Percentiles rank a stretch among this genome's conserved stretches.
Evolutionary conservation across 2,329 filamentous ascomycete genomes (phyloP).

Genomic region (Ophiocordyceps sinensis): DNA sequence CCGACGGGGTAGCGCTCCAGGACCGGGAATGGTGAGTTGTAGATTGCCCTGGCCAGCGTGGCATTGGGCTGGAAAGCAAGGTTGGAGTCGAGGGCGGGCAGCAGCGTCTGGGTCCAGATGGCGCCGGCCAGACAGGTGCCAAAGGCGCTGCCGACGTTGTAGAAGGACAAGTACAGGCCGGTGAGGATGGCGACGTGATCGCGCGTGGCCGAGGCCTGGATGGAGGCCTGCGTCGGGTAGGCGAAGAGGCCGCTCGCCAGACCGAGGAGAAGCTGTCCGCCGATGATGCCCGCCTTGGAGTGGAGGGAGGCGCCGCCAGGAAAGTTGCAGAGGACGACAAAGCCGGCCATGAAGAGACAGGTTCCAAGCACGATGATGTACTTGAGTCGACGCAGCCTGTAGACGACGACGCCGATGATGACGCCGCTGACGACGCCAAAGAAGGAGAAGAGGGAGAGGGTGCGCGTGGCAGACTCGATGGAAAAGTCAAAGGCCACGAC

Average conservation of each 20-base stretch:
- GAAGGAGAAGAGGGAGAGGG: constrained; percentile 38
- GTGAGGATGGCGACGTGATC: constrained; percentile 25
- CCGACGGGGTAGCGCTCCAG: constrained; percentile 23
- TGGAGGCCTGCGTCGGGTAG: constrained; percentile 24
- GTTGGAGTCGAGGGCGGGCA: constrained; percentile 14
- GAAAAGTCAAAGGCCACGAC: constrained; percentile 43
- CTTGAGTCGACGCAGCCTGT: constrained; percentile 38
- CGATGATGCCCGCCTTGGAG: constrained; percentile 35
- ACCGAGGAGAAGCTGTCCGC: constrained; percentile 40
- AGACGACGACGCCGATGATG: constrained; percentile 34
- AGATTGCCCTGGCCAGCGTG: constrained; percentile 20
- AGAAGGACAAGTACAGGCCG: constrained; percentile 24
- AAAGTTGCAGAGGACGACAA: constrained; percentile 39
- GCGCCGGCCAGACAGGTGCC: constrained; percentile 25
- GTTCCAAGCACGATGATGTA: constrained; percentile 43
- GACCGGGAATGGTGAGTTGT: constrained; percentile 20
- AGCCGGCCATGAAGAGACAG: constrained; percentile 38
- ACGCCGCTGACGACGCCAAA: constrained; percentile 40
- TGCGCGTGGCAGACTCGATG: constrained; percentile 37
- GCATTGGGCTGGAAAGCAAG: constrained; percentile 19
- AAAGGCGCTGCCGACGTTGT: constrained; percentile 25
- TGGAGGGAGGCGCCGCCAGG: constrained; percentile 29
- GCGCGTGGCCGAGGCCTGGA: constrained; percentile 21
- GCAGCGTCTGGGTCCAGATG: constrained; percentile 27
- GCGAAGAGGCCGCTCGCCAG: constrained; percentile 43